Evolutionary conservation across 352 stramenopile genomes (phyloP), one percentile per base, ranked within the genome.

Genomic region (Globisporangium nunn): DNA sequence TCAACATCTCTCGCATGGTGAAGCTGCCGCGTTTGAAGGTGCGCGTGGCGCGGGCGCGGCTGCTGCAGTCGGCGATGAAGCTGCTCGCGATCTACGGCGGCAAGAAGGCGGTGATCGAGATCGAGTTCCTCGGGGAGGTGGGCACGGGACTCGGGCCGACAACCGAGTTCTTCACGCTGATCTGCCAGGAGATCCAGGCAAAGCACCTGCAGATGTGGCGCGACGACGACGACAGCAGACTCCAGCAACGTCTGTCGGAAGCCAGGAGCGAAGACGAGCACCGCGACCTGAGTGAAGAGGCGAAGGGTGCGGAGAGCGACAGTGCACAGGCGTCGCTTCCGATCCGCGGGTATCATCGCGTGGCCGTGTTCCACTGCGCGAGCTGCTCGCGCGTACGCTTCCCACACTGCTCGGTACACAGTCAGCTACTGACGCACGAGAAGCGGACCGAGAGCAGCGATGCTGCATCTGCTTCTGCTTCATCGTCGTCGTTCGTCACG

Each of bases 91-190:
- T 88, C 47, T 89, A 91, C 52, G 78, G 81, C 14, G 81, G 81
- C 29, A 85, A 85, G 67, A 85, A 87, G 53, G 73, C 78, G 17
- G 71, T 89, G 41, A 81, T 91, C 45, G 81, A 91, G 64, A 86
- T 89, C 45, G 81, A 91, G 55, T 91, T 89, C 49, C 60, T 91
- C 0, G 81, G 78, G 14, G 81, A 91, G 75, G 81, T 91, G 2
- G 81, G 81, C 8, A 91, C 78, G 0, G 81, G 81, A 11, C 31
- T 89, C 14, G 81, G 81, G 7, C 81, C 81, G 2, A 91, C 81
- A 14, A 91, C 81, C 0, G 81, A 91, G 49, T 91, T 91, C 52
- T 91, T 82, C 49, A 88, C 78, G 29, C 70, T 91, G 0, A 74
- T 89, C 10, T 87, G 76, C 17, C 71, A 87, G n/a, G 73, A 88